Base-by-base conservation (phyloP, 2,329 filamentous ascomycete genomes). In the Diplodia corticola region DNA sequence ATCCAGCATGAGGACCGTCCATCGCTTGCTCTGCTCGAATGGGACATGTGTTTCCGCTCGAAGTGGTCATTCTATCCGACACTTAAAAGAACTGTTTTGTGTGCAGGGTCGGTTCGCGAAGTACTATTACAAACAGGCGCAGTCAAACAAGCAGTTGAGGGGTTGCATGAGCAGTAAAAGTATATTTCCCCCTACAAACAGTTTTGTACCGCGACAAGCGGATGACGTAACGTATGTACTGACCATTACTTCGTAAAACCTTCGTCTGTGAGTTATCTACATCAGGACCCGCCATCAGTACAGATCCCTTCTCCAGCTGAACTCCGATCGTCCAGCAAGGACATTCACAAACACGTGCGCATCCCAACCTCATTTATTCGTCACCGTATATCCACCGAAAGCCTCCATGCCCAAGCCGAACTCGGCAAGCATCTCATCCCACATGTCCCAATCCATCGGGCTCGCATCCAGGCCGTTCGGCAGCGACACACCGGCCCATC, bases 341-440 rank as follows among this genome's bases (percentile, higher is more conserved):
- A 9, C 57, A 24, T 20, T n/a, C 4, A 4, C 9, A 35, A 4
- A 28, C 4, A 35, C 1, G 7, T 28, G 17, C 40, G 22, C 17
- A 17, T 35, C 51, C 17, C 12, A 1, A 5, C 17, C 35, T 33
- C n/a, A 28, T 4, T 33, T 24, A 10, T 17, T 13, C 4, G n/a
- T 22, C 20, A 40, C 51, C n/a, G 17, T 26, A 57, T 55, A 65
- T 2, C 51, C 51, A 20, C 63, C 63, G 35, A 61, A 61, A 5
- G n/a, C 57, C 57, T 61, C 40, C 37, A 26, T 35, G 1, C 54
- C 51, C 48, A 63, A 17, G 5, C 64, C 64, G 5, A 54, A 74
- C 51, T 74, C 71, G 17, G 71, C 67, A 17, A 76, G 44, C 24
- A 76, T 57, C 24, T 70, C 68, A 51, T 77, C 71, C 74, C 74